Evolutionary conservation across 768 basidiomycete genomes (phyloP).

Genomic region (Hypsizygus marmoreus): DNA sequence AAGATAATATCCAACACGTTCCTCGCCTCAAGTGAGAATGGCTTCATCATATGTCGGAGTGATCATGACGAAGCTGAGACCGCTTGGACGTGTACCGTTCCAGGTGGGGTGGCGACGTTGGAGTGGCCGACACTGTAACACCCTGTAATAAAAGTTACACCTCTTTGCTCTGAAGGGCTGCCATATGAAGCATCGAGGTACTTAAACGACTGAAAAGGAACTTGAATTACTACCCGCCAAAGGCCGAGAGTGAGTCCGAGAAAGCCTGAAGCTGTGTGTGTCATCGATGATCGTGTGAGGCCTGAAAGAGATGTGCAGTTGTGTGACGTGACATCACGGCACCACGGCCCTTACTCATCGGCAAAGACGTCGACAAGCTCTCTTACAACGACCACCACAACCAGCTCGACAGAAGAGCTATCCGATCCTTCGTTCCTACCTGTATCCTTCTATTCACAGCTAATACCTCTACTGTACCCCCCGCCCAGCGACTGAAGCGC

Average conservation of each 20-base stretch:
- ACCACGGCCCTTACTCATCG: slow-evolving; percentile 16
- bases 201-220: too few relatives aligned
- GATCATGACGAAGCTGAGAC: slow-evolving; percentile 22
- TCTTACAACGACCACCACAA: slow-evolving; percentile 3
- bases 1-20: slow-evolving; percentile 34
- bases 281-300: background rate
- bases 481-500: too few relatives aligned
- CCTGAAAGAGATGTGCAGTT: background rate
- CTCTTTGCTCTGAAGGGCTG: too few relatives aligned
- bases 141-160: too few relatives aligned
- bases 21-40: slow-evolving; percentile 56
- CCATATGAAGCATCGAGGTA: too few relatives aligned
- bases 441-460: too few relatives aligned
- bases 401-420: background rate
- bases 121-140: too few relatives aligned
- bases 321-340: slow-evolving; percentile 8
- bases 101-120: slow-evolving; percentile 33
- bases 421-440: slow-evolving; percentile 3
- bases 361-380: slow-evolving; percentile 20
- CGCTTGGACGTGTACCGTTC: slow-evolving; percentile 44
- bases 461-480: too few relatives aligned
- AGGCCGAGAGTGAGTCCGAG: too few relatives aligned
- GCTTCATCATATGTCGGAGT: slow-evolving; percentile 40
- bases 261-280: background rate
- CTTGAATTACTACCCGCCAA: too few relatives aligned